Conservation (phyloP, 106 monocot species). For the Cymbidium sinense region DNA sequence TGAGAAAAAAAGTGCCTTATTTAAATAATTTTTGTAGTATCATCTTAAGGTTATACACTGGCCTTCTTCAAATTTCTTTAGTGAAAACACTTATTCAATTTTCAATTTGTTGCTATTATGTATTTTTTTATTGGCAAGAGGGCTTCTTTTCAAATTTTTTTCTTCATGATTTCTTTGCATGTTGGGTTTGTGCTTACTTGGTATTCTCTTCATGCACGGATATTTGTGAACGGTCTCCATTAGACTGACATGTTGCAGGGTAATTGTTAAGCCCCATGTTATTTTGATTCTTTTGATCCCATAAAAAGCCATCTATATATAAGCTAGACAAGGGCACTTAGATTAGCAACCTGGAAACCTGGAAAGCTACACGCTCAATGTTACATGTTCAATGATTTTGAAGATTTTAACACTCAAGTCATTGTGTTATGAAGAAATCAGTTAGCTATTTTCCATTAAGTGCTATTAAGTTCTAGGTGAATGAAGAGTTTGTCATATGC, state of each 20-base stretch:
- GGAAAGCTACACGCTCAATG: too few species aligned
- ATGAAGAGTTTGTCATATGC: too few species aligned
- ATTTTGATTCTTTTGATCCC: neutral
- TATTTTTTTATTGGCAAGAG: neutral
- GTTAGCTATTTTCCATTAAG: too few species aligned
- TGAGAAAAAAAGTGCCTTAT: slow-evolving; percentile 6
- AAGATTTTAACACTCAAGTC: too few species aligned
- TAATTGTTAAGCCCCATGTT: neutral
- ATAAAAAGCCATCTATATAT: neutral
- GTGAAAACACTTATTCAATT: neutral
- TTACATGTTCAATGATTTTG: too few species aligned
- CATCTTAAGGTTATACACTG: neutral
- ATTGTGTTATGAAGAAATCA: too few species aligned
- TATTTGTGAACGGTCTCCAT: neutral
- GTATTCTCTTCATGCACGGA: neutral
- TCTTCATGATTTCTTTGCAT: neutral
- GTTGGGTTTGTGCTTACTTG: neutral
- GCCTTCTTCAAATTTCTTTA: neutral
- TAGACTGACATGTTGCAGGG: neutral
- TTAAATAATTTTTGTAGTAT: neutral
- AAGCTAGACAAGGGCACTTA: neutral
- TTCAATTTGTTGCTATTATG: neutral
- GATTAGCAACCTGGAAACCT: too few species aligned
- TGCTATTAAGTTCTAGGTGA: too few species aligned
- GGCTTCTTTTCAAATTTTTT: neutral